Percentiles rank a stretch among this genome's conserved stretches.
Conservation (phyloP, 352 stramenopile genomes). For the Phytophthora lateralis region DNA sequence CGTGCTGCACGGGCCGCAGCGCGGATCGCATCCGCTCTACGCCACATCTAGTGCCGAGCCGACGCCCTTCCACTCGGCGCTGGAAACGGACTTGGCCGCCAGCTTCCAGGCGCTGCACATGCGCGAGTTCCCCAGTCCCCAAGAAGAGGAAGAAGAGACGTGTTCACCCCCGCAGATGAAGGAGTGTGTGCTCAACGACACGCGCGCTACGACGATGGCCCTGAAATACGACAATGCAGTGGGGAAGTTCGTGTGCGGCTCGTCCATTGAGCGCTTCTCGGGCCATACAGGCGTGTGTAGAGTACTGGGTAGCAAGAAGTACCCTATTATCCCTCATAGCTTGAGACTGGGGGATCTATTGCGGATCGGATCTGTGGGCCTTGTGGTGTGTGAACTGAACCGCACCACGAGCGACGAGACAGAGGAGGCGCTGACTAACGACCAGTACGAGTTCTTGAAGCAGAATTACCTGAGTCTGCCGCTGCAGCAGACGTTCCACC, state of each 20-base stretch:
- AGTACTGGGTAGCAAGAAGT: conserved; percentile 90
- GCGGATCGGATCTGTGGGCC: conserved; percentile 88
- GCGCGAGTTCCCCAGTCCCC: conserved; percentile 44
- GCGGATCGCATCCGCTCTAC: conserved; percentile 49
- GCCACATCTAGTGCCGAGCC: conserved; percentile 12
- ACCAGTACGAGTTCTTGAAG: conserved; percentile 89
- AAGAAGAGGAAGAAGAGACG: conserved; percentile 12
- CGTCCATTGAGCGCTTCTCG: conserved; percentile 90
- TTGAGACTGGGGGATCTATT: conserved; percentile 86
- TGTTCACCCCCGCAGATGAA: conserved; percentile 57
- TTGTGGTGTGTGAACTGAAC: conserved; percentile 93
- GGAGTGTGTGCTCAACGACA: conserved; percentile 86
- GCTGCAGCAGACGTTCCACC: conserved; percentile 84
- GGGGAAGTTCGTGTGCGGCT: conserved; percentile 83
- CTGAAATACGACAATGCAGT: conserved; percentile 71
- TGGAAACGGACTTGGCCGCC: conserved; percentile 50
- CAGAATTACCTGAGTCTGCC: conserved; percentile 87
- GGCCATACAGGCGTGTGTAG: conserved; percentile 91
- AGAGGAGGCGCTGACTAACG: conserved; percentile 76
- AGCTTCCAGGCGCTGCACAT: conserved; percentile 66
- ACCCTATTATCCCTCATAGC: conserved; percentile 74
- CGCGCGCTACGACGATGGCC: conserved; percentile 73
- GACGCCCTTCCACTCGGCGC: conserved; percentile 30
- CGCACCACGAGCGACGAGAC: conserved; percentile 67
- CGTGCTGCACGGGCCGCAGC: conserved; percentile 76